Evolutionary conservation across 768 basidiomycete genomes (phyloP).

Genomic region (Polyporus arcularius): DNA sequence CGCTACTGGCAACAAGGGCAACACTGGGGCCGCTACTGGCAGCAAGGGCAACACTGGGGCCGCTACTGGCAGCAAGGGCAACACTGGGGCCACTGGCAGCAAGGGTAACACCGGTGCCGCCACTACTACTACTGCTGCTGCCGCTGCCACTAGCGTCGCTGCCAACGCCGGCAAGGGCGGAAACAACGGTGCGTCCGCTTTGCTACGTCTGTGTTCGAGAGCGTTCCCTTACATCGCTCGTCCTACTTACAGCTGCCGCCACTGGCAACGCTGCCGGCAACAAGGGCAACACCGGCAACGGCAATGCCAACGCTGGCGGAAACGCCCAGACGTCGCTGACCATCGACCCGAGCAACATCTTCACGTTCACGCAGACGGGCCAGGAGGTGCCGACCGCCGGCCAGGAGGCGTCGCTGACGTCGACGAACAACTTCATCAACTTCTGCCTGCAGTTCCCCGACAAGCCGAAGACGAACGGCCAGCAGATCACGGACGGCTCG

Average conservation of each 20-base stretch:
- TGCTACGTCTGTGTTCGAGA: neutral
- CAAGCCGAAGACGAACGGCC: constrained; percentile 48
- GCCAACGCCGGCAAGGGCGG: constrained; percentile 20
- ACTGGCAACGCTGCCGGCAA: neutral
- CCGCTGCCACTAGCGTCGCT: neutral
- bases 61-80: too few species aligned
- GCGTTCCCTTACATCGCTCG: too few species aligned
- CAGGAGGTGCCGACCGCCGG: constrained; percentile 41
- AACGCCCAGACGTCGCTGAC: constrained; percentile 25
- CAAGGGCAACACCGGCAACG: neutral
- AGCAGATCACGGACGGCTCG: constrained; percentile 44
- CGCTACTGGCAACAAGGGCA: neutral
- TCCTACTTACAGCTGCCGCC: neutral
- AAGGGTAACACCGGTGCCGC: too few species aligned
- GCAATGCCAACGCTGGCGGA: neutral
- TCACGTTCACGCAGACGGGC: constrained; percentile 51
- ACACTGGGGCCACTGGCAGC: too few species aligned
- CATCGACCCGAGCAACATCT: constrained; percentile 48
- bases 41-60: neutral
- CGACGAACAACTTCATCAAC: constrained; percentile 70
- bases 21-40: neutral
- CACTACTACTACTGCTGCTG: too few species aligned
- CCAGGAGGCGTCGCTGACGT: constrained; percentile 53
- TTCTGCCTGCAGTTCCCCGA: constrained; percentile 41
- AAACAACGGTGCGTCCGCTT: neutral